phyloP scores from a whole-genome alignment of 73 alveolate species.

The Paramecium sexaurelia region DNA sequence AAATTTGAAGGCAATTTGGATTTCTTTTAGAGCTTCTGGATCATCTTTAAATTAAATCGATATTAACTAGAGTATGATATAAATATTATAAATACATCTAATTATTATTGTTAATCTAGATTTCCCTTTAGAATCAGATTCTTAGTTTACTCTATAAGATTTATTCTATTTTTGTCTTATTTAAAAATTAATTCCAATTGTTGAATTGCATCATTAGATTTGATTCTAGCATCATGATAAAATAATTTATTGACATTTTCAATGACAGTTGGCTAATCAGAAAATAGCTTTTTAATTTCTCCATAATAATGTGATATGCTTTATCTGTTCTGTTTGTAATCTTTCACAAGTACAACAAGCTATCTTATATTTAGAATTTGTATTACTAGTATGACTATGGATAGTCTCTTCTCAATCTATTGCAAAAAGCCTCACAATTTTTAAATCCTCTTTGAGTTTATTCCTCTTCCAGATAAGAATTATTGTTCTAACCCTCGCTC shows the following conservation, averaged over 20 bases:
- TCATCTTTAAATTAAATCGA: constrained; percentile 12
- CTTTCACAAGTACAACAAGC: background rate
- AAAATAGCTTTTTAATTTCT: constrained; percentile 25
- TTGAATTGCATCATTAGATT: constrained; percentile 7
- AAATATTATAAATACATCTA: constrained; percentile 10
- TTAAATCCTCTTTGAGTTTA: constrained; percentile 15
- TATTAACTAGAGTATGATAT: constrained; percentile 14
- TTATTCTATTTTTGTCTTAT: background rate
- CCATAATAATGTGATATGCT: background rate
- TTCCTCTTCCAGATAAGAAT: background rate
- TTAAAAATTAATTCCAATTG: background rate
- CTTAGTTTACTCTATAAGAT: background rate
- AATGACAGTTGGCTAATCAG: constrained; percentile 35
- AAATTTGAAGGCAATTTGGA: background rate
- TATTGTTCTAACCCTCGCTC: background rate
- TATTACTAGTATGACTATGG: background rate
- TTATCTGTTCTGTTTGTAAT: background rate
- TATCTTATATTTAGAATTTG: background rate
- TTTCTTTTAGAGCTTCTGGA: constrained; percentile 35
- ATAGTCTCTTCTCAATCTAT: constrained; percentile 47
- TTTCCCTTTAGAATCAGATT: background rate
- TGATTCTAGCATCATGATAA: constrained; percentile 57
- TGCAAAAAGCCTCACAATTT: constrained; percentile 56
- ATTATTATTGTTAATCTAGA: constrained; percentile 1
- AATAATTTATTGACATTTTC: constrained; percentile 47